Evolutionary conservation across 2,329 filamentous ascomycete genomes (phyloP).

Genomic region (Phaeophleospora eucalypticola): DNA sequence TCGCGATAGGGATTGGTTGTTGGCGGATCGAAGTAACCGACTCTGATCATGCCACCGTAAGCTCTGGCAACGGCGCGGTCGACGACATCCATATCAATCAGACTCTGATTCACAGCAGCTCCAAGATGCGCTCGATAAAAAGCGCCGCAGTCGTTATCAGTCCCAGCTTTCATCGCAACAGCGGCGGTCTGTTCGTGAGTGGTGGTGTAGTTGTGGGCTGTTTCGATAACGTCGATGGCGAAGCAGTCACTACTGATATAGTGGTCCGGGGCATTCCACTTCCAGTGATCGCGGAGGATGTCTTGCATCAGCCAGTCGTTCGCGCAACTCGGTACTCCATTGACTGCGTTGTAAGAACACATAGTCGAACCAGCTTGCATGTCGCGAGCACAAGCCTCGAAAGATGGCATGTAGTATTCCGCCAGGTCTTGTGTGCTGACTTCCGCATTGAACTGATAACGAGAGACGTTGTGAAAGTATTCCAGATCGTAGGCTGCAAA

Average conservation of each 20-base stretch:
- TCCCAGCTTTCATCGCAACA: constrained; percentile 47
- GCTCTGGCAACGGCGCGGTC: background rate
- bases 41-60: constrained; percentile 1
- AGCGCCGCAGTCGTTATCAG: constrained; percentile 50
- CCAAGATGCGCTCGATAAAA: constrained; percentile 29
- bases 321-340: constrained; percentile 5
- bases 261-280: constrained; percentile 50
- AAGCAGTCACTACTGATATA: constrained; percentile 62
- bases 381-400: constrained; percentile 4
- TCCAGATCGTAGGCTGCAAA: constrained; percentile 5
- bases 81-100: background rate
- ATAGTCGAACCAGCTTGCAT: constrained; percentile 1
- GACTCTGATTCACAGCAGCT: background rate
- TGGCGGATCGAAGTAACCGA: constrained; percentile 1
- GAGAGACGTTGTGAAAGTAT: background rate
- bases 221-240: constrained; percentile 56
- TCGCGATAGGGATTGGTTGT: too few relatives aligned
- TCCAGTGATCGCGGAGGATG: constrained; percentile 1
- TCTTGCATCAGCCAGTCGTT: background rate
- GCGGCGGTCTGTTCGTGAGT: constrained; percentile 43
- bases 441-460: background rate
- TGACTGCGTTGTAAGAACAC: constrained; percentile 3
- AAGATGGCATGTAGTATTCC: constrained; percentile 5
- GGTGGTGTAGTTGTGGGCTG: too few relatives aligned
- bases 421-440: constrained; percentile 1